A percentile compares a stretch with the other conserved stretches of the same genome.
These are phyloP conservation scores for Bertia moriformis DNA, from an alignment of 2,329 filamentous ascomycete species.

Conservation along the genomic window DNA sequence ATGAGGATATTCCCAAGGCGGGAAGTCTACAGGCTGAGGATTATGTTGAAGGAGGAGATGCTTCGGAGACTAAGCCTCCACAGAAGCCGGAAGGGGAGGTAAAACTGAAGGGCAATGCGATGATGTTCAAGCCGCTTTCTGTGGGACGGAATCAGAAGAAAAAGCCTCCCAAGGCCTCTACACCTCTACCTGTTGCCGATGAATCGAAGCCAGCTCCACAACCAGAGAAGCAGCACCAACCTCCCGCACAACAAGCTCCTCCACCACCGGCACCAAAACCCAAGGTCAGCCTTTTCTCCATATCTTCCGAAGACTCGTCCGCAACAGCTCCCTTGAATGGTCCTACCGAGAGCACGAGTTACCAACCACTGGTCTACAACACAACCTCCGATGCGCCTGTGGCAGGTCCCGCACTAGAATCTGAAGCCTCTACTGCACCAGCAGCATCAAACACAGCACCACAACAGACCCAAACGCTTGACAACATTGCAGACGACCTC, in stretches of 20 bases:
- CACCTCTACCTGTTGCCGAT: slow-evolving; percentile 4
- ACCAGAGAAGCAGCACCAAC: not conserved
- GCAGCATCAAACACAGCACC: not conserved
- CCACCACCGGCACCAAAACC: not conserved
- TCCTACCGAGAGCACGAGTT: not conserved
- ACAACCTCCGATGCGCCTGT: not conserved
- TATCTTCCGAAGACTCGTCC: not conserved
- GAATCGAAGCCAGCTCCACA: not conserved
- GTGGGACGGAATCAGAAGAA: slow-evolving; percentile 37
- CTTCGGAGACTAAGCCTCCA: not conserved
- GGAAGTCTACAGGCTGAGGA: slow-evolving; percentile 3
- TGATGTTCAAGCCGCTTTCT: slow-evolving; percentile 48
- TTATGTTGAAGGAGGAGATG: not conserved
- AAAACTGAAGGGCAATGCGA: slow-evolving; percentile 30
- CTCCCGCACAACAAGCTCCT: not conserved
- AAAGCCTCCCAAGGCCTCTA: slow-evolving; percentile 6
- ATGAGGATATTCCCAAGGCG: not conserved
- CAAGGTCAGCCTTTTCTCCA: not conserved
- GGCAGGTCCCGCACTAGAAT: not conserved
- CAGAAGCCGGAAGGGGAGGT: slow-evolving; percentile 1
- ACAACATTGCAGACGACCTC: slow-evolving; percentile 40
- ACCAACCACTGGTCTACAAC: not conserved
- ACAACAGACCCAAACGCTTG: slow-evolving; percentile 26
- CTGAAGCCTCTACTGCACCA: not conserved
- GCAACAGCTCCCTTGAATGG: not conserved